These are phyloP conservation scores for Ophiosphaerella narmari DNA, from an alignment of 2,329 filamentous ascomycete genomes.

Conservation along the genomic window DNA sequence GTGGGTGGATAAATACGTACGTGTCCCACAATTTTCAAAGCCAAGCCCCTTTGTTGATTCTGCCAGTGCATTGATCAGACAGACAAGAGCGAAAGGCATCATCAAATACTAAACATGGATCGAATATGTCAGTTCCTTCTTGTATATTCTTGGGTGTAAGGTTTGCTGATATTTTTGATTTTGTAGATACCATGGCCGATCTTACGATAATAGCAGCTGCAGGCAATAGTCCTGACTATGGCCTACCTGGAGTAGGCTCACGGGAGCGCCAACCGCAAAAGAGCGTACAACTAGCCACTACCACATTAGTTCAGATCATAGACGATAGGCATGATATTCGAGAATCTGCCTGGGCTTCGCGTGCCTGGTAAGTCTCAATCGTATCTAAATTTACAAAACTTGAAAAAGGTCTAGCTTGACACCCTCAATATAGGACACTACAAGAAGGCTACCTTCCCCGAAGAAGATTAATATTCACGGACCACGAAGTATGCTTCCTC, in stretches of 20 bases:
- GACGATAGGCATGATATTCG: background rate
- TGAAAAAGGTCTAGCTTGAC: no score
- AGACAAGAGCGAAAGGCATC: conserved; percentile 4
- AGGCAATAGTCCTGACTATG: conserved; percentile 3
- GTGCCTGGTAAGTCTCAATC: background rate
- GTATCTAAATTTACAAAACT: no score
- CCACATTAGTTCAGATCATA: conserved; percentile 1
- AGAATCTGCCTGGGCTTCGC: conserved; percentile 1
- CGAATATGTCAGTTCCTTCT: background rate
- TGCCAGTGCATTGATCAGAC: conserved; percentile 13
- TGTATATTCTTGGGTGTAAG: no score
- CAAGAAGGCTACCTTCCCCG: conserved; percentile 2
- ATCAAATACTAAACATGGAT: conserved; percentile 13
- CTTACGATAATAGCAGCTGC: conserved; percentile 17
- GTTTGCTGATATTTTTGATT: background rate
- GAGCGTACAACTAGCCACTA: background rate
- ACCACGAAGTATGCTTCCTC: background rate
- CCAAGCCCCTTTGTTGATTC: background rate
- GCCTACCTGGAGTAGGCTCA: conserved; percentile 10
- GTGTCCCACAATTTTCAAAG: background rate
- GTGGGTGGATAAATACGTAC: conserved; percentile 9
- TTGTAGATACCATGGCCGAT: conserved; percentile 2
- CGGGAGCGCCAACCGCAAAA: background rate
- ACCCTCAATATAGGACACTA: background rate
- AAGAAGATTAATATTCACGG: conserved; percentile 2